Percentiles rank a stretch among this genome's conserved stretches.
Conservation (phyloP, 2,329 filamentous ascomycete species). For the Sordariomycetes sp. region DNA sequence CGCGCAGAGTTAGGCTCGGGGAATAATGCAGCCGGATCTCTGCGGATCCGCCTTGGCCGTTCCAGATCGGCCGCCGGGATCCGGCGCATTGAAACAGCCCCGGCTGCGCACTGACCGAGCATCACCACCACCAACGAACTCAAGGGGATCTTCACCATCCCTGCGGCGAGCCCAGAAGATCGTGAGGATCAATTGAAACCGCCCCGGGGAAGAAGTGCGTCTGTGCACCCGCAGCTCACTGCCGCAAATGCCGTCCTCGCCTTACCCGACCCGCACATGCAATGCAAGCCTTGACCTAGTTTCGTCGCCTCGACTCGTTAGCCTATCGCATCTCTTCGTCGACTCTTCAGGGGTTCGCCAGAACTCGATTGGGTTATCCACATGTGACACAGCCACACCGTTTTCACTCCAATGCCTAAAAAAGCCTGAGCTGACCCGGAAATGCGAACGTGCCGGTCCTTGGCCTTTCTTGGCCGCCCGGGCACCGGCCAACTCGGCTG, state of each 20-base stretch:
- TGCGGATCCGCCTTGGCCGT: neutral
- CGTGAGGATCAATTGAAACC: neutral
- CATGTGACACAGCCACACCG: too few species aligned
- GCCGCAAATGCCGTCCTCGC: neutral
- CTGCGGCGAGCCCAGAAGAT: neutral
- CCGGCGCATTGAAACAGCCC: neutral
- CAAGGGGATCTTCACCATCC: neutral
- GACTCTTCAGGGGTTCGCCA: too few species aligned
- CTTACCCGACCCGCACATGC: neutral
- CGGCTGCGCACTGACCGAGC: neutral
- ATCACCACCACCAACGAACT: neutral
- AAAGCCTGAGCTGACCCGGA: too few species aligned
- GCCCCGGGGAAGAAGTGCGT: neutral
- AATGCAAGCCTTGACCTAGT: too few species aligned
- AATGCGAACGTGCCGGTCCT: too few species aligned
- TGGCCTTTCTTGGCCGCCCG: too few species aligned
- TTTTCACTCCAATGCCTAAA: too few species aligned
- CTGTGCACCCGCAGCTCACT: neutral
- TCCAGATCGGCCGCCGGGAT: neutral
- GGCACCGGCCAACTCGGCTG: too few species aligned
- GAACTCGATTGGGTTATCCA: too few species aligned
- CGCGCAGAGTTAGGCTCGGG: neutral
- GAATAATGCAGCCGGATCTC: neutral
- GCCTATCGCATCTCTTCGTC: too few species aligned
- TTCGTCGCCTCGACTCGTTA: too few species aligned